Base-by-base conservation (phyloP, 495 filamentous ascomycete species). In the Astrocystis sublimbata region DNA sequence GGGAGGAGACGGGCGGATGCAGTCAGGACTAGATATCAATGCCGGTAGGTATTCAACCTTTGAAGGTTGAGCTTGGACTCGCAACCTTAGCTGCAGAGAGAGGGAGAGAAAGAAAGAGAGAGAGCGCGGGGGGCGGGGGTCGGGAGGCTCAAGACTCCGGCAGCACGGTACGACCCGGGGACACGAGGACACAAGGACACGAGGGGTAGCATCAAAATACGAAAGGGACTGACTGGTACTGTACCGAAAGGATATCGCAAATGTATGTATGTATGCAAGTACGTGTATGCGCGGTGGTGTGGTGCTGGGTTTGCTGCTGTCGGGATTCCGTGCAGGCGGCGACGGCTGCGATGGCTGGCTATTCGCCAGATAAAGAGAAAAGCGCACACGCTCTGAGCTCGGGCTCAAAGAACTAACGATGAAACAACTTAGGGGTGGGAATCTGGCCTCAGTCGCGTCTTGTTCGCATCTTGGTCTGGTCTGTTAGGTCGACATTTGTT, bases 261-360 rank as follows among this genome's bases (percentile, higher is more conserved):
- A n/a, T n/a, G n/a, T n/a, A n/a, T n/a, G n/a, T n/a, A n/a, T n/a
- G n/a, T n/a, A n/a, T n/a, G 40, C 36, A 5, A n/a, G 28, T 30
- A 28, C 46, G 10, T 17, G 26, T 15, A 50, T 31, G 15, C 24
- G 28, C 4, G n/a, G 54, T 45, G 51, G 10, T 38, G 2, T 28
- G 26, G 47, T 53, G 50, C 49, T 52, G 31, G 4, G 50, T 17
- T 23, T 56, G 38, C 6, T 36, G 50, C 17, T n/a, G 24, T 24
- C 21, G 49, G 55, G n/a, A n/a, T n/a, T 38, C 26, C 33, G 42
- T 45, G 31, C 51, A 24, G 50, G 51, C 40, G 51, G 51, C 51
- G 51, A 33, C 15, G 19, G 51, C 33, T 23, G 33, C 21, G 17
- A 19, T 15, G n/a, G 30, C 46, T 28, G 46, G 46, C 3, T n/a